These are phyloP conservation scores for Pseudocercospora eumusae DNA, from an alignment of 2,329 filamentous ascomycete species.

Conservation along the genomic window DNA sequence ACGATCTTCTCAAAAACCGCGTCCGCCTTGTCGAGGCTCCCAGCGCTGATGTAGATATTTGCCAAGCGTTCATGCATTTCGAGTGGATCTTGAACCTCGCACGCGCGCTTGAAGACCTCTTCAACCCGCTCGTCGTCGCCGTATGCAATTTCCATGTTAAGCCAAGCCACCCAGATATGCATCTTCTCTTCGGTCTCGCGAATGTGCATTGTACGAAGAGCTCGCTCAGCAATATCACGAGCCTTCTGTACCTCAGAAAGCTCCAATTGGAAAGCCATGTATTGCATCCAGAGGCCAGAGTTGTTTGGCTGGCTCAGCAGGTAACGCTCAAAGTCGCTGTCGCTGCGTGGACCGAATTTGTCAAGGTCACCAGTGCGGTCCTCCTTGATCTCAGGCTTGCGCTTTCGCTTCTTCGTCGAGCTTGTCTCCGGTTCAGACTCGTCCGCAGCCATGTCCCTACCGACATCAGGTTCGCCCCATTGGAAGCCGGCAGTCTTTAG, in stretches of 20 bases:
- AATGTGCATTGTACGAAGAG: conserved; percentile 86
- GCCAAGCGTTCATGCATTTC: conserved; percentile 86
- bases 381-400: conserved; percentile 75
- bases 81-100: conserved; percentile 88
- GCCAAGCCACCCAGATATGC: conserved; percentile 90
- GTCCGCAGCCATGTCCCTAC: conserved; percentile 53
- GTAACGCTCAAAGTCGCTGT: conserved; percentile 90
- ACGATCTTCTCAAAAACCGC: conserved; percentile 80
- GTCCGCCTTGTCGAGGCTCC: conserved; percentile 83
- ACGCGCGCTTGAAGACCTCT: conserved; percentile 85
- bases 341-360: conserved; percentile 80
- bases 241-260: conserved; percentile 86
- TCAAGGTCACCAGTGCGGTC: conserved; percentile 93
- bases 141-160: conserved; percentile 92
- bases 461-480: conserved; percentile 69
- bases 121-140: conserved; percentile 75
- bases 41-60: conserved; percentile 92
- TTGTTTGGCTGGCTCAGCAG: conserved; percentile 90
- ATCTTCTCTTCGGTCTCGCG: conserved; percentile 89
- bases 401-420: conserved; percentile 57
- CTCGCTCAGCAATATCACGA: conserved; percentile 84
- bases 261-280: conserved; percentile 98
- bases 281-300: conserved; percentile 90
- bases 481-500: conserved; percentile 79
- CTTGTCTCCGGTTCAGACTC: conserved; percentile 58